phyloP scores from a whole-genome alignment of 805 yeast species.

The Candida nitratophila region DNA sequence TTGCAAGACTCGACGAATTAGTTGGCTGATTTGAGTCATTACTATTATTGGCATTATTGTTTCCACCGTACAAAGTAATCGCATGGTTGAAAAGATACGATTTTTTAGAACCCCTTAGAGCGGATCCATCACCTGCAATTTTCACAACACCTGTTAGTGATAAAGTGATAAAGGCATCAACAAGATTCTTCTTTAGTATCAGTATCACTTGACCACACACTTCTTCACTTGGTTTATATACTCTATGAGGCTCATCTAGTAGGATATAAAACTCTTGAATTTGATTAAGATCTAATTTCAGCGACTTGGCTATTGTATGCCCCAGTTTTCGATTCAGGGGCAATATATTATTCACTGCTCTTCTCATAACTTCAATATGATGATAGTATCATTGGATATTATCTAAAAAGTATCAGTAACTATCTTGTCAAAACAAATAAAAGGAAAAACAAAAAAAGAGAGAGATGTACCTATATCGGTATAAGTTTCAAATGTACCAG shows the following conservation, averaged over 20 bases:
- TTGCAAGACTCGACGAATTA: constrained; percentile 46
- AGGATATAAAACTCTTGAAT: constrained; percentile 62
- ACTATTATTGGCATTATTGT: not conserved
- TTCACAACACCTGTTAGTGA: constrained; percentile 52
- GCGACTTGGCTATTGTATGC: constrained; percentile 11
- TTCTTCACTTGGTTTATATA: constrained; percentile 76
- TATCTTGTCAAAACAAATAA: too few species aligned
- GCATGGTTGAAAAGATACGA: constrained; percentile 51
- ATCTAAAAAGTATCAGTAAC: too few species aligned
- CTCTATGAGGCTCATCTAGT: constrained; percentile 67
- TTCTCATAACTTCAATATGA: constrained; percentile 44
- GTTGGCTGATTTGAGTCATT: constrained; percentile 6
- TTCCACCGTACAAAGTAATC: constrained; percentile 47
- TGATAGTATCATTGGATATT: too few species aligned
- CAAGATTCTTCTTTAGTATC: constrained; percentile 46
- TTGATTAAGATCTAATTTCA: constrained; percentile 31
- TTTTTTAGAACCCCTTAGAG: constrained; percentile 42
- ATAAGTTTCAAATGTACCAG: too few species aligned
- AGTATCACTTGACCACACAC: constrained; percentile 58
- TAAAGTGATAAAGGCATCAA: constrained; percentile 46
- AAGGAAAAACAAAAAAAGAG: too few species aligned
- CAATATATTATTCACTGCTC: constrained; percentile 42
- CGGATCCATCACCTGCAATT: constrained; percentile 45
- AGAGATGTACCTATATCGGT: too few species aligned
- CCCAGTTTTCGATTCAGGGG: constrained; percentile 21